Percentiles rank a stretch among this genome's conserved stretches.
These are phyloP conservation scores for Fagopyrum tataricum DNA, from an alignment of 148 eudicot genomes.

Conservation along the genomic window DNA sequence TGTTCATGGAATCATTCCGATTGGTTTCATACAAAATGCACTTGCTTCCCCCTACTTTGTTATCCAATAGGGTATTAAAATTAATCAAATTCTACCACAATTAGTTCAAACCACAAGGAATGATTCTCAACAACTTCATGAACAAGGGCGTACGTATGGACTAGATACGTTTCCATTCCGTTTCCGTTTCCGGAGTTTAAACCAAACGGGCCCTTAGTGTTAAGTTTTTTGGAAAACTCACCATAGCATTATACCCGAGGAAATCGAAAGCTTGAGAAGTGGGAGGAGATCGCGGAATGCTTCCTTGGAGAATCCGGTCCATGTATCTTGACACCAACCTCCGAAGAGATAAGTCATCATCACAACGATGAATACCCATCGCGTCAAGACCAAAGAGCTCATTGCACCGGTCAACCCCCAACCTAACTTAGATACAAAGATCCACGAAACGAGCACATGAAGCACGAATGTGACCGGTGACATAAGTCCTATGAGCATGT, in stretches of 20 bases:
- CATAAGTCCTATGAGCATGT: constrained; percentile 13
- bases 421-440: not conserved
- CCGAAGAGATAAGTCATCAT: not conserved
- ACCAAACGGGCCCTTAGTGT: too few species aligned
- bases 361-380: not conserved
- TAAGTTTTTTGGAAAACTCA: not conserved
- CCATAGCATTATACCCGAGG: constrained; percentile 14
- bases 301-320: constrained; percentile 10
- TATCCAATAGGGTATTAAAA: too few species aligned
- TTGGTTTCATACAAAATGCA: too few species aligned
- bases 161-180: too few species aligned
- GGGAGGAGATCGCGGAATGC: not conserved
- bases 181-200: too few species aligned
- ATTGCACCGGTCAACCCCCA: constrained; percentile 15
- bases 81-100: too few species aligned
- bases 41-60: too few species aligned
- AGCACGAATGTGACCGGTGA: not conserved
- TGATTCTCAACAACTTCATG: too few species aligned
- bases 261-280: not conserved
- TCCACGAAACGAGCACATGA: constrained; percentile 13
- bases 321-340: constrained; percentile 3
- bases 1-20: too few species aligned
- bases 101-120: too few species aligned
- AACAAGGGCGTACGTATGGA: too few species aligned
- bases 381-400: constrained; percentile 1